phyloP scores from a whole-genome alignment of 768 basidiomycete species.

The Daedalea quercina region DNA sequence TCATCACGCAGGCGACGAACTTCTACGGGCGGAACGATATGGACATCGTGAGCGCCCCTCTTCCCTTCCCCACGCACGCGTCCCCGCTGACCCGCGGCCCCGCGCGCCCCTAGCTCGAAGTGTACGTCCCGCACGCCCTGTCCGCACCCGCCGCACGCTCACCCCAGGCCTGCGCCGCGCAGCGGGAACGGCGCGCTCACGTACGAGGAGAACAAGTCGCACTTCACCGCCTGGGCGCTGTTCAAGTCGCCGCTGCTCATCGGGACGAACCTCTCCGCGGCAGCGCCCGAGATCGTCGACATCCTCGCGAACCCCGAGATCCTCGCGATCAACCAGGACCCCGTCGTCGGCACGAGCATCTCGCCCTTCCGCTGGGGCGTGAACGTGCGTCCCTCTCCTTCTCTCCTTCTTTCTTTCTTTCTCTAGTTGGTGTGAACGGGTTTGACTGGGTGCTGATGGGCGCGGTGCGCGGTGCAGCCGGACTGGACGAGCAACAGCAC shows the following conservation, averaged over 20 bases:
- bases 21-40: constrained; percentile 69
- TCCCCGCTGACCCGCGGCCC: not conserved
- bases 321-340: constrained; percentile 64
- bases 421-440: no score
- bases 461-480: no score
- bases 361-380: constrained; percentile 66
- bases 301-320: constrained; percentile 61
- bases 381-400: constrained; percentile 39
- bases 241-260: constrained; percentile 68
- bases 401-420: no score
- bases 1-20: constrained; percentile 53
- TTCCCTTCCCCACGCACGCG: not conserved
- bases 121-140: constrained; percentile 6
- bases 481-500: constrained; percentile 31
- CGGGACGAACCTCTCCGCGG: constrained; percentile 40
- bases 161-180: no score
- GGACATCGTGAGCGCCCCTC: constrained; percentile 44
- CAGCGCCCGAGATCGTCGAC: constrained; percentile 42
- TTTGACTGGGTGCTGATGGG: no score
- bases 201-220: constrained; percentile 58
- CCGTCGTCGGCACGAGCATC: constrained; percentile 51
- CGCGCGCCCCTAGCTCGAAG: no score
- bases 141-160: no score
- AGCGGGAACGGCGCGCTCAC: constrained; percentile 61
- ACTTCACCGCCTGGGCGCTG: constrained; percentile 69